These are phyloP conservation scores for Seiridium cupressi DNA, from an alignment of 2,329 filamentous ascomycete genomes.

Conservation along the genomic window DNA sequence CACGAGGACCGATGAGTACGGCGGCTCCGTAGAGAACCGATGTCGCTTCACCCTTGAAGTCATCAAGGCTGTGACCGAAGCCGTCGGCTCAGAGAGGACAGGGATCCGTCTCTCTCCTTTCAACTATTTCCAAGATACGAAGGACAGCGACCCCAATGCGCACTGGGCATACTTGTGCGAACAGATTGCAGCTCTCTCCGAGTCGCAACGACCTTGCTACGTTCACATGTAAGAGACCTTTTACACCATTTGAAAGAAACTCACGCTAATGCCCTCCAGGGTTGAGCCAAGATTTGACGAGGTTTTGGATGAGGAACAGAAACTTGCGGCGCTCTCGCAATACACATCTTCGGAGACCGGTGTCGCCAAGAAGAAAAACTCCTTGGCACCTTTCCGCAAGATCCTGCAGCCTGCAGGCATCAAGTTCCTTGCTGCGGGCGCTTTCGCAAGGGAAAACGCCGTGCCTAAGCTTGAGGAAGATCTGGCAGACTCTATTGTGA, in stretches of 20 bases:
- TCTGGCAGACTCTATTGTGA: conserved; percentile 25
- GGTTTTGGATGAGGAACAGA: conserved; percentile 40
- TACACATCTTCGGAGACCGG: conserved; percentile 18
- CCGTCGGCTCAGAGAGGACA: conserved; percentile 19
- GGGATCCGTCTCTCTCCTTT: conserved; percentile 23
- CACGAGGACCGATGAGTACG: conserved; percentile 22
- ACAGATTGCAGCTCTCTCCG: conserved; percentile 30
- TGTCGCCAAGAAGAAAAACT: conserved; percentile 17
- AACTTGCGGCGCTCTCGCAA: conserved; percentile 35
- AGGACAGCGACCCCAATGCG: conserved; percentile 18
- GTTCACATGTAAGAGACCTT: conserved; percentile 37
- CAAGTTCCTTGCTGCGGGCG: conserved; percentile 24
- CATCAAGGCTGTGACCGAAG: conserved; percentile 17
- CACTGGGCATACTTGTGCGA: conserved; percentile 36
- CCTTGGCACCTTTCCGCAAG: conserved; percentile 37
- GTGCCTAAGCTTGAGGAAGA: conserved; percentile 20
- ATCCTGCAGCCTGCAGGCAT: conserved; percentile 37
- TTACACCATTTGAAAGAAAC: too few species aligned
- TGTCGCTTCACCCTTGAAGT: conserved; percentile 21
- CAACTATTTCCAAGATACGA: conserved; percentile 23
- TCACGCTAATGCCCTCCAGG: conserved; percentile 17
- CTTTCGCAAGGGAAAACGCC: conserved; percentile 17
- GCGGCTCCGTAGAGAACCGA: conserved; percentile 23
- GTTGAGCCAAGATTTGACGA: conserved; percentile 47
- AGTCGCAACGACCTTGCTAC: conserved; percentile 34